A percentile compares a stretch with the other conserved stretches of the same genome.
Evolutionary conservation across 345 rosid genomes (phyloP).

Genomic region (Boechera divaricarpa): DNA sequence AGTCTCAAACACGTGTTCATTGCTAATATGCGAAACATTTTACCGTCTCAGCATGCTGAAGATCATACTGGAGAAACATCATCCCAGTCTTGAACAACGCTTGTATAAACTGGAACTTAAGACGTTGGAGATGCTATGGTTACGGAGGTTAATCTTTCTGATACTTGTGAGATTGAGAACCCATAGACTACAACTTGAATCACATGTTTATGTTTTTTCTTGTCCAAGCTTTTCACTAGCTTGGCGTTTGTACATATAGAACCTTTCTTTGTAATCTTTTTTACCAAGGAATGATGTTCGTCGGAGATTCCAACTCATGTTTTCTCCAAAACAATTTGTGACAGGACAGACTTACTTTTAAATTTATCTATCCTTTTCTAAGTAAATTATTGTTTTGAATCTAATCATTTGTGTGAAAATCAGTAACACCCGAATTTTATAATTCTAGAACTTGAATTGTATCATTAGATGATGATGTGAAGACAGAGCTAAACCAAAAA

Average conservation of each 20-base stretch:
- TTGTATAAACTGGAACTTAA: neutral
- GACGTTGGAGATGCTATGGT: slow-evolving; percentile 13
- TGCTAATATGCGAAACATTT: slow-evolving; percentile 9
- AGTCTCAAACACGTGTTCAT: neutral
- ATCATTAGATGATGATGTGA: neutral
- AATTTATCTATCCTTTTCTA: neutral
- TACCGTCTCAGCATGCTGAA: slow-evolving; percentile 24
- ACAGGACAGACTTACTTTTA: neutral
- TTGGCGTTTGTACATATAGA: slow-evolving; percentile 36
- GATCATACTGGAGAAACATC: slow-evolving; percentile 38
- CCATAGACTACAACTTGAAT: slow-evolving; percentile 1
- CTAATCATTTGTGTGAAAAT: neutral
- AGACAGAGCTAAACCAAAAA: neutral
- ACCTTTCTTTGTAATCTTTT: slow-evolving; percentile 21
- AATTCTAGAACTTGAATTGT: neutral
- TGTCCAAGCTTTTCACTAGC: slow-evolving; percentile 1
- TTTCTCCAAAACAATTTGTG: slow-evolving; percentile 10
- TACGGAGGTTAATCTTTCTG: neutral
- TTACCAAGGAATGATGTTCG: neutral
- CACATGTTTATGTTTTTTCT: slow-evolving; percentile 13
- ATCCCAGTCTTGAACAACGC: slow-evolving; percentile 2
- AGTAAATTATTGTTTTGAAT: neutral
- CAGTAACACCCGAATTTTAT: neutral
- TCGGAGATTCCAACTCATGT: neutral
- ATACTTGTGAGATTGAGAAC: slow-evolving; percentile 25